These are phyloP conservation scores for Candida suzukii DNA, from an alignment of 805 yeast species.

Conservation along the genomic window DNA sequence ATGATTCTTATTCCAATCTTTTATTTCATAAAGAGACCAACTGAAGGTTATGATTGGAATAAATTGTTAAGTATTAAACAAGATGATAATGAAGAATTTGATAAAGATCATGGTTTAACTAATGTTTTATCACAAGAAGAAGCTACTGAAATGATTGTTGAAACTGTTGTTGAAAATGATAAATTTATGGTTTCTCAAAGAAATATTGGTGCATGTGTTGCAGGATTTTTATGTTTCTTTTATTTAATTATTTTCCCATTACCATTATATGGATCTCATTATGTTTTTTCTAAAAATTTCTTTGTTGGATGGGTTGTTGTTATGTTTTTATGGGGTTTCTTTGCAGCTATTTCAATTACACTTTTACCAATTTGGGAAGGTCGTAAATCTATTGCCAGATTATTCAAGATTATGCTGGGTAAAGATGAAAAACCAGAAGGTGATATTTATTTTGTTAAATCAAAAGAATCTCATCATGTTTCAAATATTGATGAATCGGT, in stretches of 20 bases:
- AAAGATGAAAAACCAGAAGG: slow-evolving; percentile 5
- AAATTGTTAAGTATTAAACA: slow-evolving; percentile 35
- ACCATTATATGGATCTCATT: slow-evolving; percentile 32
- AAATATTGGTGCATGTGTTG: slow-evolving; percentile 20
- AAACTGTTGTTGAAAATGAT: slow-evolving; percentile 10
- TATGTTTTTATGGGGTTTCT: slow-evolving; percentile 32
- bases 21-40: slow-evolving; percentile 36
- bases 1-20: slow-evolving; percentile 36
- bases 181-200: slow-evolving; percentile 17
- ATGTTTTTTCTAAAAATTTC: slow-evolving; percentile 29
- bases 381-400: slow-evolving; percentile 13
- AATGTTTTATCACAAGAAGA: slow-evolving; percentile 23
- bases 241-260: slow-evolving; percentile 28
- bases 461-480: slow-evolving; percentile 4
- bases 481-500: not conserved
- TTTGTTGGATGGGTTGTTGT: slow-evolving; percentile 33
- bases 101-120: slow-evolving; percentile 22
- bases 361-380: slow-evolving; percentile 43
- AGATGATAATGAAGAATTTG: slow-evolving; percentile 32
- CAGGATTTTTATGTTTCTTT: slow-evolving; percentile 21
- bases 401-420: slow-evolving; percentile 11
- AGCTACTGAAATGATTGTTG: slow-evolving; percentile 20
- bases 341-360: slow-evolving; percentile 31
- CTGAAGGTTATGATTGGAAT: slow-evolving; percentile 45
- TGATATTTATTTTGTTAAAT: slow-evolving; percentile 4